These are phyloP conservation scores for Hypoxylon sp. DNA, from an alignment of 2,329 filamentous ascomycete genomes.

Conservation along the genomic window DNA sequence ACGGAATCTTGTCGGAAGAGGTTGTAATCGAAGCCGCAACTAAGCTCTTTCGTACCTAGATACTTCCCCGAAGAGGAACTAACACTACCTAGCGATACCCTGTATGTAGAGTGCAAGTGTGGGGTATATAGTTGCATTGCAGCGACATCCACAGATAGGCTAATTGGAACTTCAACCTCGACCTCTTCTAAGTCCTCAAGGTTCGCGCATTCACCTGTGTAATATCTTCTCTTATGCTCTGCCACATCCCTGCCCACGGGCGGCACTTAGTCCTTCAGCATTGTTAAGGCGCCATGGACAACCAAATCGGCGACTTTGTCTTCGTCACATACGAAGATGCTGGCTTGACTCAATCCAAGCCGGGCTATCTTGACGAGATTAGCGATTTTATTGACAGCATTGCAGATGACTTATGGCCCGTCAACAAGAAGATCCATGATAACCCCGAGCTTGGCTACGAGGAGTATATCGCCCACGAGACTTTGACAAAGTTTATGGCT, in stretches of 20 bases:
- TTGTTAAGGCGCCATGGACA: conserved; percentile 39
- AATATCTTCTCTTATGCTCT: conserved; percentile 6
- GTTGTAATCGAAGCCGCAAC: no score
- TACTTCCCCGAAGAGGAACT: conserved; percentile 21
- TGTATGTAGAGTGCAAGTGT: conserved; percentile 12
- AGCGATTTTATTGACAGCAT: conserved; percentile 57
- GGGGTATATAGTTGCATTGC: conserved; percentile 28
- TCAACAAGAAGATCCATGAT: conserved; percentile 66
- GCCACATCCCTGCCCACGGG: background rate
- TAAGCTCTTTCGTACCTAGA: no score
- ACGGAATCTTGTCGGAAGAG: no score
- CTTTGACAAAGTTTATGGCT: conserved; percentile 62
- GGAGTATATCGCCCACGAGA: conserved; percentile 64
- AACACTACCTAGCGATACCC: background rate
- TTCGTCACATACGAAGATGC: conserved; percentile 47
- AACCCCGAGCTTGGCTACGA: conserved; percentile 64
- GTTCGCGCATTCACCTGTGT: conserved; percentile 22
- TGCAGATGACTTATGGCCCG: conserved; percentile 56
- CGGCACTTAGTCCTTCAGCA: background rate
- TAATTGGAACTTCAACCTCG: conserved; percentile 28
- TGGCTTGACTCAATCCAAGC: conserved; percentile 26
- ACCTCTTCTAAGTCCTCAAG: conserved; percentile 26
- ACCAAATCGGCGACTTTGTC: conserved; percentile 48
- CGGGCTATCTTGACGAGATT: conserved; percentile 53
- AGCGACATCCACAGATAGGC: conserved; percentile 24